Conservation (phyloP, 31 red algal species). For the Porphyra umbilicalis region DNA sequence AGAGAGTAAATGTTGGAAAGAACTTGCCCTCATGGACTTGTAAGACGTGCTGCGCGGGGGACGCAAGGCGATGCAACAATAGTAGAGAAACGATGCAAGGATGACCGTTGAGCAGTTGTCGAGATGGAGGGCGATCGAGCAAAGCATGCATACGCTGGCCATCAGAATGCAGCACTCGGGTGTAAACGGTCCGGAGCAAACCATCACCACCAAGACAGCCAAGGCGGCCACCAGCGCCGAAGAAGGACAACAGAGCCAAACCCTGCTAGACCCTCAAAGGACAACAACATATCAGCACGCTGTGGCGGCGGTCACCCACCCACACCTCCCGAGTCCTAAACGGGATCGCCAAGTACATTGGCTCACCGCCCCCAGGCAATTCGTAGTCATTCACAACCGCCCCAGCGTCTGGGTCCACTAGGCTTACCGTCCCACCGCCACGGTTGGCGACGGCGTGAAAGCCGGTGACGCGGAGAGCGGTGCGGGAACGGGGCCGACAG, state of each 20-base stretch:
- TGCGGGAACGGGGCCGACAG: no score
- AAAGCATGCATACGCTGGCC: no score
- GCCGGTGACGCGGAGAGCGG: not conserved
- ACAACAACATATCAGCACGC: constrained; percentile 11
- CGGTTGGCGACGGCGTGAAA: constrained; percentile 17
- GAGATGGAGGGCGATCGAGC: no score
- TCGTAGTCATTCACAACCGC: constrained; percentile 2
- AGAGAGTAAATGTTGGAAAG: not conserved
- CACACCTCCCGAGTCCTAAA: constrained; percentile 14
- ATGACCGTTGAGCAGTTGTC: no score
- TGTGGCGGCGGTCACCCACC: constrained; percentile 27
- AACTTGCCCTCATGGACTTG: not conserved
- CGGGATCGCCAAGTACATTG: constrained; percentile 18
- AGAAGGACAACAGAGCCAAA: not conserved
- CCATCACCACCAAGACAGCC: no score
- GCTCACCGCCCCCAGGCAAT: constrained; percentile 6
- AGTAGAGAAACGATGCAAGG: no score
- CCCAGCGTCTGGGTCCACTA: constrained; percentile 4
- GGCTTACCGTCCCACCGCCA: constrained; percentile 1
- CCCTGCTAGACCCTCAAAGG: not conserved
- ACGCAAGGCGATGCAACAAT: no score
- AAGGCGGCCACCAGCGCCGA: no score
- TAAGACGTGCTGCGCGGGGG: not conserved
- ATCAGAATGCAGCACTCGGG: no score
- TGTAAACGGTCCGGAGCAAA: no score